These are phyloP conservation scores for Fusarium keratoplasticum DNA, from an alignment of 2,329 filamentous ascomycete species.

Conservation along the genomic window DNA sequence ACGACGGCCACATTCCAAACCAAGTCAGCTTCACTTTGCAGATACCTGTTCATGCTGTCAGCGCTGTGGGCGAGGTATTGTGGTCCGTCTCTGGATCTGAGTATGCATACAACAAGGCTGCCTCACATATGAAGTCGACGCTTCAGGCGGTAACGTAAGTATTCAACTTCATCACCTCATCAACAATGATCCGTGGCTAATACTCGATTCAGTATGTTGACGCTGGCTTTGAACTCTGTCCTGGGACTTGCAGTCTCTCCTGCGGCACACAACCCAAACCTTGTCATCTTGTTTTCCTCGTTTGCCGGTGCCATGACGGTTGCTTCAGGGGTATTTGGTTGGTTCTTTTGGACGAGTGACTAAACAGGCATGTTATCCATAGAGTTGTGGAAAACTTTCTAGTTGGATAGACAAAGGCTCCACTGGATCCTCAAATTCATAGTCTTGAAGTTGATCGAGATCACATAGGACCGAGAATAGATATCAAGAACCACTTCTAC, in stretches of 20 bases:
- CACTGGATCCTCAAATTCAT: neutral
- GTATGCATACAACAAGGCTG: constrained; percentile 4
- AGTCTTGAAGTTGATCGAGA: neutral
- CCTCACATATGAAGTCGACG: neutral
- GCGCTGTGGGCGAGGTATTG: neutral
- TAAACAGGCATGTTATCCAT: neutral
- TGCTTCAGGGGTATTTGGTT: neutral
- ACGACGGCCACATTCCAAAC: neutral
- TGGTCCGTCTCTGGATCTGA: constrained; percentile 1
- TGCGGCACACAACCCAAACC: neutral
- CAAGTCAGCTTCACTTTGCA: neutral
- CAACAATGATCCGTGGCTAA: neutral
- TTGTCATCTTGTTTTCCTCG: neutral
- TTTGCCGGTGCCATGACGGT: neutral
- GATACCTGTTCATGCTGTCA: neutral
- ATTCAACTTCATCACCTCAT: neutral
- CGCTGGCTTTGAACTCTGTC: neutral
- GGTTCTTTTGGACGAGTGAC: neutral
- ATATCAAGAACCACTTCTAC: neutral
- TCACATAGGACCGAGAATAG: neutral
- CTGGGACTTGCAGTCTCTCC: neutral
- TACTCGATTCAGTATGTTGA: neutral
- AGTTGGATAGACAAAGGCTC: neutral
- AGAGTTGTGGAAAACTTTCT: too few relatives aligned
- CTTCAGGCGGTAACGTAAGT: constrained; percentile 1